phyloP scores from a whole-genome alignment of 2,329 filamentous ascomycete genomes.

The Aspergillus thermomutatus region DNA sequence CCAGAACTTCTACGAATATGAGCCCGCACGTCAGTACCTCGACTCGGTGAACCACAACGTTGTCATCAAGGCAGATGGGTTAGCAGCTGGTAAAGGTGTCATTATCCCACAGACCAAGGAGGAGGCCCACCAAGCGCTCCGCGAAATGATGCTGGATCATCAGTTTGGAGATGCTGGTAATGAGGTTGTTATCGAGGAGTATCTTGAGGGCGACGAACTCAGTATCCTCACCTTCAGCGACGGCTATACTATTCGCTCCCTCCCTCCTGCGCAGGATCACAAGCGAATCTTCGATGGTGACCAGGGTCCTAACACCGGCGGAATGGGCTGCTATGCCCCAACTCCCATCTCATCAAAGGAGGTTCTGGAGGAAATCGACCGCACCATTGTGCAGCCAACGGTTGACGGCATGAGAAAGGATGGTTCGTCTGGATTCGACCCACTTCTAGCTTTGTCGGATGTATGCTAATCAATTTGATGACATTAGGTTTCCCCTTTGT shows the following conservation, averaged over 20 bases:
- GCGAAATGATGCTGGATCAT: slow-evolving; percentile 84
- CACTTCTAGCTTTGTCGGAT: slow-evolving; percentile 64
- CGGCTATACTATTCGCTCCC: slow-evolving; percentile 74
- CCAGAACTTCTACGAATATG: slow-evolving; percentile 79
- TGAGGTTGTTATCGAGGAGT: slow-evolving; percentile 95
- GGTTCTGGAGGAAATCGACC: slow-evolving; percentile 74
- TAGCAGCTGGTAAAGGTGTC: slow-evolving; percentile 94
- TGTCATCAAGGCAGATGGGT: slow-evolving; percentile 89
- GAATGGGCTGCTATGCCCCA: slow-evolving; percentile 97
- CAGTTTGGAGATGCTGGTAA: slow-evolving; percentile 84
- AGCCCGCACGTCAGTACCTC: slow-evolving; percentile 70
- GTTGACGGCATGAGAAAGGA: slow-evolving; percentile 84
- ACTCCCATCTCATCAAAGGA: slow-evolving; percentile 73
- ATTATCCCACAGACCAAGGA: slow-evolving; percentile 78
- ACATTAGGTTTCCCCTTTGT: slow-evolving; percentile 40
- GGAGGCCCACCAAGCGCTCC: slow-evolving; percentile 77
- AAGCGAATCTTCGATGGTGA: slow-evolving; percentile 93
- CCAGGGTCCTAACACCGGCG: slow-evolving; percentile 87
- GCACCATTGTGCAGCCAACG: slow-evolving; percentile 81
- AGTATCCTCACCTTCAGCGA: slow-evolving; percentile 91
- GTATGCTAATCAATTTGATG: not conserved
- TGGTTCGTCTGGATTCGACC: slow-evolving; percentile 58
- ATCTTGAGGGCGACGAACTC: slow-evolving; percentile 84
- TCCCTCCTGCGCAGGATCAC: slow-evolving; percentile 93
- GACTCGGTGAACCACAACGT: slow-evolving; percentile 67